These are phyloP conservation scores for Ceratobasidium sp. DNA, from an alignment of 1,284 basidiomycete species.

Conservation along the genomic window DNA sequence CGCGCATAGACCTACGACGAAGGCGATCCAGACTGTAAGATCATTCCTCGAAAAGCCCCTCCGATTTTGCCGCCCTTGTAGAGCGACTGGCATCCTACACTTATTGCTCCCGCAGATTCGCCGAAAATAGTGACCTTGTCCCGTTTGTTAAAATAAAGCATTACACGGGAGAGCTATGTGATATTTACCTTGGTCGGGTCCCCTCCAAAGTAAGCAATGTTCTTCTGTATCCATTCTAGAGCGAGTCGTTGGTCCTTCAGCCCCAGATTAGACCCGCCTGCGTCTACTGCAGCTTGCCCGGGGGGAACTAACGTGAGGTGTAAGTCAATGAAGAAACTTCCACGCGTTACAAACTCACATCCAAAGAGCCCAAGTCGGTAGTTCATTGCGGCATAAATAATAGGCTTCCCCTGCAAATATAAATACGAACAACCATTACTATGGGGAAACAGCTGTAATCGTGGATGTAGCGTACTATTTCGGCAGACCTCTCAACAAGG, in stretches of 20 bases:
- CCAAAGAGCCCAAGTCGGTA: conserved; percentile 51
- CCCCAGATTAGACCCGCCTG: conserved; percentile 54
- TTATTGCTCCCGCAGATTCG: conserved; percentile 54
- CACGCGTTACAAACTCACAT: conserved; percentile 31
- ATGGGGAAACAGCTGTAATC: no score
- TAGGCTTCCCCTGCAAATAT: conserved; percentile 48
- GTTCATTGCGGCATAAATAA: conserved; percentile 55
- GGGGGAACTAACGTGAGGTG: conserved; percentile 52
- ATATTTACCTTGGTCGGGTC: conserved; percentile 56
- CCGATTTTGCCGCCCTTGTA: conserved; percentile 48
- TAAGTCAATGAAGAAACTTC: conserved; percentile 18
- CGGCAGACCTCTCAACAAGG: conserved; percentile 1
- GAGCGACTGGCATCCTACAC: conserved; percentile 49
- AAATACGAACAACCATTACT: no score
- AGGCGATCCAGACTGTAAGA: conserved; percentile 47
- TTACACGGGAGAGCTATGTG: neutral
- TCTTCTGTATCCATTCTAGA: conserved; percentile 63
- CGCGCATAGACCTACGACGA: conserved; percentile 12
- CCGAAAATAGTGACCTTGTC: conserved; percentile 50
- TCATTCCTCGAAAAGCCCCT: conserved; percentile 46
- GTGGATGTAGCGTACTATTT: neutral
- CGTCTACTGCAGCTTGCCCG: conserved; percentile 52
- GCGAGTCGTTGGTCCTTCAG: conserved; percentile 60
- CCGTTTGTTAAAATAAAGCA: neutral
- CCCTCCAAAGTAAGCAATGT: conserved; percentile 63